Conservation (phyloP, 495 filamentous ascomycete genomes). For the Aspergillus ellipticus region DNA sequence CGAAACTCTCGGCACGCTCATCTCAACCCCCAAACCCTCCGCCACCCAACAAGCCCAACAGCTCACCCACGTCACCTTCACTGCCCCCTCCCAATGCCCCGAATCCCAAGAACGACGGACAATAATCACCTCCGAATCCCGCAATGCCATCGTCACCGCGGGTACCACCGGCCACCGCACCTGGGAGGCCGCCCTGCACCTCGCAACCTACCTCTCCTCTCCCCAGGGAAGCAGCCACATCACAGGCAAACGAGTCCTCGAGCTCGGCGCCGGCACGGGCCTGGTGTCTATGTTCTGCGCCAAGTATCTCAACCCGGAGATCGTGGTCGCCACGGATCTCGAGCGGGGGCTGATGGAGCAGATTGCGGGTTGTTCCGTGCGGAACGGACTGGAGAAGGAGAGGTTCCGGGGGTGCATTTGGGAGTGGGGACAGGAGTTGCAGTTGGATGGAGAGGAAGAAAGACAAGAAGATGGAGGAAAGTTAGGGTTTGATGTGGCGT, state of each 20-base stretch:
- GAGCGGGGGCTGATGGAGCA: slow-evolving; percentile 67
- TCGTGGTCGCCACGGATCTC: slow-evolving; percentile 76
- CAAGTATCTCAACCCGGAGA: slow-evolving; percentile 59
- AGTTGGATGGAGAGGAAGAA: slow-evolving; percentile 1
- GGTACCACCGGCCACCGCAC: slow-evolving; percentile 87
- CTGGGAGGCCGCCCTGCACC: slow-evolving; percentile 89
- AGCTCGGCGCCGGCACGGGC: slow-evolving; percentile 86
- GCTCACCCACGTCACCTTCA: slow-evolving; percentile 72
- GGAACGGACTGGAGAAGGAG: slow-evolving; percentile 57
- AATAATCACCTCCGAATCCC: slow-evolving; percentile 57
- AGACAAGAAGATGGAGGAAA: neutral
- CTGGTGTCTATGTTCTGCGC: slow-evolving; percentile 80
- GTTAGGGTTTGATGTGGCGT: slow-evolving; percentile 40
- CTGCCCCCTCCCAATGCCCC: slow-evolving; percentile 41
- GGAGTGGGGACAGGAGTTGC: slow-evolving; percentile 32
- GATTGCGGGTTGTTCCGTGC: slow-evolving; percentile 60
- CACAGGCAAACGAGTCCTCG: slow-evolving; percentile 62
- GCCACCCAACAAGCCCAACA: slow-evolving; percentile 65
- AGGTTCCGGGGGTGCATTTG: slow-evolving; percentile 37
- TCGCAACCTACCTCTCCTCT: slow-evolving; percentile 68
- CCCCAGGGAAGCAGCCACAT: slow-evolving; percentile 43
- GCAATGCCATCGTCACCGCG: slow-evolving; percentile 64
- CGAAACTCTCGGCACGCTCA: slow-evolving; percentile 52
- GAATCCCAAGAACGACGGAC: slow-evolving; percentile 13
- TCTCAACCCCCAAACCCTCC: slow-evolving; percentile 56